These are phyloP conservation scores for Fusarium equiseti DNA, from an alignment of 2,329 filamentous ascomycete genomes.

Conservation along the genomic window DNA sequence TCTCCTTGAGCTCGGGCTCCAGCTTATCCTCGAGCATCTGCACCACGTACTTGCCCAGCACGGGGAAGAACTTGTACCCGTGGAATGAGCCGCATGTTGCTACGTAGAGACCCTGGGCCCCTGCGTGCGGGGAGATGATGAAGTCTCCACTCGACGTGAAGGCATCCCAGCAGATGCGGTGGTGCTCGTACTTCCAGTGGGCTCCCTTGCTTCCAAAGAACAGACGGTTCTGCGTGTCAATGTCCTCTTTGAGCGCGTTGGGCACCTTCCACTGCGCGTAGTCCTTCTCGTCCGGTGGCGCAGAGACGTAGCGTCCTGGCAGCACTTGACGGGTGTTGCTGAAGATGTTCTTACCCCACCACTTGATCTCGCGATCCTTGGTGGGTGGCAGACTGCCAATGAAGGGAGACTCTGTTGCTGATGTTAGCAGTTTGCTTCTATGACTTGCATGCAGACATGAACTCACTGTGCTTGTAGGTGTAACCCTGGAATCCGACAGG, in stretches of 20 bases:
- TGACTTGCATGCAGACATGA: not conserved
- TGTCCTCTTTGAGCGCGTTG: slow-evolving; percentile 66
- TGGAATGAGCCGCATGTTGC: slow-evolving; percentile 76
- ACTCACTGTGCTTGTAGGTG: slow-evolving; percentile 53
- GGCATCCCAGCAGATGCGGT: slow-evolving; percentile 77
- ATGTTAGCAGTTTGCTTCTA: slow-evolving; percentile 50
- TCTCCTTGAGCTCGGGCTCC: slow-evolving; percentile 56
- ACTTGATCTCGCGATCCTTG: slow-evolving; percentile 64
- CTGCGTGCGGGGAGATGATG: slow-evolving; percentile 69
- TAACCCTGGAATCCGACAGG: slow-evolving; percentile 62
- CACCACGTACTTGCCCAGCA: slow-evolving; percentile 71
- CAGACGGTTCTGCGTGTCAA: slow-evolving; percentile 64
- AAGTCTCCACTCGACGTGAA: slow-evolving; percentile 72
- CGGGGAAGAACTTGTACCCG: slow-evolving; percentile 75
- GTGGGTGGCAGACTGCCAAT: slow-evolving; percentile 70
- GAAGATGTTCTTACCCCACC: slow-evolving; percentile 73
- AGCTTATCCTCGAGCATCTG: slow-evolving; percentile 65
- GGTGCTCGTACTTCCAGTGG: slow-evolving; percentile 69
- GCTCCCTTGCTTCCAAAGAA: slow-evolving; percentile 70
- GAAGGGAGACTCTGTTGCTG: slow-evolving; percentile 61
- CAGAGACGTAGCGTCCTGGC: slow-evolving; percentile 67
- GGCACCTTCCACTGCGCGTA: slow-evolving; percentile 74
- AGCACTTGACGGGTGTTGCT: slow-evolving; percentile 65
- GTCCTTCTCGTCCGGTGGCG: slow-evolving; percentile 66
- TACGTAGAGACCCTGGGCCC: slow-evolving; percentile 66